phyloP scores from a whole-genome alignment of 306 rosid genomes.

The Lupinus albus region DNA sequence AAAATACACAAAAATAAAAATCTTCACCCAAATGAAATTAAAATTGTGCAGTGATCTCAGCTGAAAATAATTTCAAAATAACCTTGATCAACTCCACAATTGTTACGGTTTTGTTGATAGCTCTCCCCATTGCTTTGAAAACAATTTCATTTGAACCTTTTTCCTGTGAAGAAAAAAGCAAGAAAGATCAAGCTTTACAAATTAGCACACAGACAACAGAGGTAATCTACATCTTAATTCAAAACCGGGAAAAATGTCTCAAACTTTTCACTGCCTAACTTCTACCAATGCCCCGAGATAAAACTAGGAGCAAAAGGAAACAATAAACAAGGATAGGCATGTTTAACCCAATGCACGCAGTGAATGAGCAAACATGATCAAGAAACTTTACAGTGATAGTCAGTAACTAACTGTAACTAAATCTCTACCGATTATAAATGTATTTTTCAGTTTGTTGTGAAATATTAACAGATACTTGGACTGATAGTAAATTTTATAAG shows the following conservation, averaged over 20 bases:
- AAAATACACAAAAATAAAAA: not conserved
- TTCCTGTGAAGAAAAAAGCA: constrained; percentile 47
- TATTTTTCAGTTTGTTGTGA: too few species aligned
- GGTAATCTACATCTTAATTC: not conserved
- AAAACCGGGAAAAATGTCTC: not conserved
- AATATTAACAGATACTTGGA: too few species aligned
- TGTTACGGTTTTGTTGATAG: constrained; percentile 90
- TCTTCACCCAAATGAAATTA: not conserved
- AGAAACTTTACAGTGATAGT: not conserved
- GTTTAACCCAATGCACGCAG: not conserved
- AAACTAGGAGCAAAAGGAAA: not conserved
- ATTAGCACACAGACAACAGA: not conserved
- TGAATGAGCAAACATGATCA: not conserved
- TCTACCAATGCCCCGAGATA: not conserved
- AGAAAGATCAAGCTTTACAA: not conserved
- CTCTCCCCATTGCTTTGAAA: constrained; percentile 96
- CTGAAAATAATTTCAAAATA: constrained; percentile 7
- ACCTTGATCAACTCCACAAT: constrained; percentile 93
- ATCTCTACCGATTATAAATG: not conserved
- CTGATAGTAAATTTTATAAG: too few species aligned
- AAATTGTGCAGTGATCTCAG: not conserved
- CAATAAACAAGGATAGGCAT: not conserved
- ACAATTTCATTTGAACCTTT: constrained; percentile 81
- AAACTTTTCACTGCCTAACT: not conserved
- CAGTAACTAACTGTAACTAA: not conserved